phyloP scores from a whole-genome alignment of 1,284 basidiomycete genomes.

The Sporisorium iseilematis-ciliati region DNA sequence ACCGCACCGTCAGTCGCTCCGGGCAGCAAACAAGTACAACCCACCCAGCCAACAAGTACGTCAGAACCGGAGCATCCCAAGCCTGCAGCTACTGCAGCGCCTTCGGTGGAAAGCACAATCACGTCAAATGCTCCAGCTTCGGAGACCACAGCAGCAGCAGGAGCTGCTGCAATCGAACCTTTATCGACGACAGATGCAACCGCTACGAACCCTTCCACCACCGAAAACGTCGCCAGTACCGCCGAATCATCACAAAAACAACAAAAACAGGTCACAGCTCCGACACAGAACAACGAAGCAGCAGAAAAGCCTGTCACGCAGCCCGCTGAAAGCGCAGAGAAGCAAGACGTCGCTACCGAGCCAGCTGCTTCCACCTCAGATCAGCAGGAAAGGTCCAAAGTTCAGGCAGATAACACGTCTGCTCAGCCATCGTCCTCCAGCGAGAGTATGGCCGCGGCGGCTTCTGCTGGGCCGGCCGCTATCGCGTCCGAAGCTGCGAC shows the following conservation, averaged over 20 bases:
- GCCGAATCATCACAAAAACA: not conserved
- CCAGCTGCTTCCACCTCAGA: not conserved
- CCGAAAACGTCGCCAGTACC: not conserved
- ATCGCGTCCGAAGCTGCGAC: slow-evolving; percentile 2
- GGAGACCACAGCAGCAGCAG: not conserved
- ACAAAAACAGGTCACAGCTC: not conserved
- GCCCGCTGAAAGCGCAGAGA: not conserved
- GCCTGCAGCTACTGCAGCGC: not conserved
- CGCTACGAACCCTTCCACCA: not conserved
- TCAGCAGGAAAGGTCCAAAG: not conserved
- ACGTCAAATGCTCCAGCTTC: not conserved
- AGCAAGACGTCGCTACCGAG: not conserved
- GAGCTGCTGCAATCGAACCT: not conserved
- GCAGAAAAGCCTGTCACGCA: not conserved
- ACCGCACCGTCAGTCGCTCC: not conserved
- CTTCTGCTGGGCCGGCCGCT: not conserved
- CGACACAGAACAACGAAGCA: not conserved
- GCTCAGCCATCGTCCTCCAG: not conserved
- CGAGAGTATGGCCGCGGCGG: not conserved
- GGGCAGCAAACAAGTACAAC: not conserved
- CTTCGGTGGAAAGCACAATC: not conserved
- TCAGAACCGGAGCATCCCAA: not conserved
- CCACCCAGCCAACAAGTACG: not conserved
- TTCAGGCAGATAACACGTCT: not conserved
- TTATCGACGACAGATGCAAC: not conserved